These are phyloP conservation scores for Lentinula guzmanii DNA, from an alignment of 768 basidiomycete genomes.

Conservation along the genomic window DNA sequence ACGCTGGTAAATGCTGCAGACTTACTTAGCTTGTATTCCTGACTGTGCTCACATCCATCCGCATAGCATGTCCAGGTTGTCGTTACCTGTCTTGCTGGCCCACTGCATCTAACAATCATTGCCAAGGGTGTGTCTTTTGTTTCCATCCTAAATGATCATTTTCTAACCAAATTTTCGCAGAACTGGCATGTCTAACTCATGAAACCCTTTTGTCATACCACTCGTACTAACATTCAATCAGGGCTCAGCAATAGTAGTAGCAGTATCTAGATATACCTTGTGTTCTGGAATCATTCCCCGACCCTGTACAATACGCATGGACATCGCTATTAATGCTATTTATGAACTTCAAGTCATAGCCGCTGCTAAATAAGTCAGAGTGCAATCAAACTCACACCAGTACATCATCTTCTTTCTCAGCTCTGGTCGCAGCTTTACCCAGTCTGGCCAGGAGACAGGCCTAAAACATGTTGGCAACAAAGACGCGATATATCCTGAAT, in stretches of 20 bases:
- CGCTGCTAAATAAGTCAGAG: neutral
- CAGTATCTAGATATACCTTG: neutral
- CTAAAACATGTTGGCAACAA: neutral
- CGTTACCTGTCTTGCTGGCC: slow-evolving; percentile 90
- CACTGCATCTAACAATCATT: slow-evolving; percentile 62
- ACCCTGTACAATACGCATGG: no score
- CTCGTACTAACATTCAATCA: neutral
- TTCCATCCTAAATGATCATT: neutral
- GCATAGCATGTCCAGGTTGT: slow-evolving; percentile 76
- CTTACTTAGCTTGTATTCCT: neutral
- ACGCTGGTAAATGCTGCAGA: slow-evolving; percentile 51
- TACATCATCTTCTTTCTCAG: neutral
- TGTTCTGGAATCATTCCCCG: no score
- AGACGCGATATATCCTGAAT: slow-evolving; percentile 25
- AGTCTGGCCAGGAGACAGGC: neutral
- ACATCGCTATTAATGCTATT: neutral
- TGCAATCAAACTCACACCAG: neutral
- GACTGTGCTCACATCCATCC: slow-evolving; percentile 1
- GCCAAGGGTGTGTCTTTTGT: slow-evolving; percentile 40
- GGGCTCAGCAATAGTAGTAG: slow-evolving; percentile 3
- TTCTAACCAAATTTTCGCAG: neutral
- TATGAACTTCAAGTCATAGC: neutral
- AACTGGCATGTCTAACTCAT: neutral
- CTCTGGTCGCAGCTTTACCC: neutral
- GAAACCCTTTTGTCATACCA: neutral